These are phyloP conservation scores for Penicilliopsis zonata DNA, from an alignment of 495 filamentous ascomycete species.

Conservation along the genomic window DNA sequence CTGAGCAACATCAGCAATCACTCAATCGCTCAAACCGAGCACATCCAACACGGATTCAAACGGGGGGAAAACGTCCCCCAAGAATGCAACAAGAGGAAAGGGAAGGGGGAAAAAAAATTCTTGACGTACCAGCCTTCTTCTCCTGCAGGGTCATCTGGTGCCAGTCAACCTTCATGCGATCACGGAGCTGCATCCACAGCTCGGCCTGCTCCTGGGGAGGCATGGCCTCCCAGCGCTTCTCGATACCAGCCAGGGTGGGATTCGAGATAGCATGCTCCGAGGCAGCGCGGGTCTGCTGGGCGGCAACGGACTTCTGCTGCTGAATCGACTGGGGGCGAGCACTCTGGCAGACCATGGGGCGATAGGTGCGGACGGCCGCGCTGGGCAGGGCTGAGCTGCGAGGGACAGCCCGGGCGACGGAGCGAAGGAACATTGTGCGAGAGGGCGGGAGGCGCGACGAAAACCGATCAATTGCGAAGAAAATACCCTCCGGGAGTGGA, in stretches of 20 bases:
- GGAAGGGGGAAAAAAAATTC: conserved; percentile 1
- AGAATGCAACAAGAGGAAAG: background rate
- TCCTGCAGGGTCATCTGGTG: conserved; percentile 85
- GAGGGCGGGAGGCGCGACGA: conserved; percentile 19
- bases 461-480: conserved; percentile 19
- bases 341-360: conserved; percentile 27
- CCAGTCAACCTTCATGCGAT: conserved; percentile 98
- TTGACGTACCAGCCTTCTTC: conserved; percentile 92
- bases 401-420: conserved; percentile 32
- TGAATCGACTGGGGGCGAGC: conserved; percentile 15
- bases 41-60: no score
- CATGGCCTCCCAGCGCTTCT: conserved; percentile 98
- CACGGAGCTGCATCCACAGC: conserved; percentile 92
- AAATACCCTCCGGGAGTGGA: conserved; percentile 9
- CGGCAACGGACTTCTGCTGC: conserved; percentile 18
- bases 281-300: conserved; percentile 49
- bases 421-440: conserved; percentile 38
- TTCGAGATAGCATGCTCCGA: conserved; percentile 89
- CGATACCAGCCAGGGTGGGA: conserved; percentile 92
- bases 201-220: conserved; percentile 97
- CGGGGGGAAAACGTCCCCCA: no score
- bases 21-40: conserved; percentile 5
- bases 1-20: conserved; percentile 36
- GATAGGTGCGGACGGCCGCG: conserved; percentile 24
- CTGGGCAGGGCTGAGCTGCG: conserved; percentile 29